phyloP scores from a whole-genome alignment of 2,329 filamentous ascomycete species.

The Phialocephala sp. region DNA sequence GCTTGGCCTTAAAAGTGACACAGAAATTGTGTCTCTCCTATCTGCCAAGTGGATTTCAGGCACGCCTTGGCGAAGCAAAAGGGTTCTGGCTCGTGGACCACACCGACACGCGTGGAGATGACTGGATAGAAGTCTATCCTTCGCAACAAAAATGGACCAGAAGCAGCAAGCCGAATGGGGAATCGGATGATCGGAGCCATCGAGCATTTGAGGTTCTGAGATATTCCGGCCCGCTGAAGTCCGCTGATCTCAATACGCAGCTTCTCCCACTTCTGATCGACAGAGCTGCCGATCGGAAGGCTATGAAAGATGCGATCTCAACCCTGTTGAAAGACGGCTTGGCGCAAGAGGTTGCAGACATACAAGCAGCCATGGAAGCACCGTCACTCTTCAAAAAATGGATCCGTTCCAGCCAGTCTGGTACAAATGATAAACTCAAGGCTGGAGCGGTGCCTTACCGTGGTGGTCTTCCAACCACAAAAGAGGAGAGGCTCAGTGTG shows the following conservation, averaged over 20 bases:
- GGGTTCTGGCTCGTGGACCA: slow-evolving; percentile 74
- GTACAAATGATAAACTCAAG: slow-evolving; percentile 45
- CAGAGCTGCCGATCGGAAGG: slow-evolving; percentile 52
- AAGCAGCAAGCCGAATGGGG: slow-evolving; percentile 49
- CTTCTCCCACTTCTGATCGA: slow-evolving; percentile 72
- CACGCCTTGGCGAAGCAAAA: slow-evolving; percentile 73
- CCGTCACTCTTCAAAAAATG: slow-evolving; percentile 59
- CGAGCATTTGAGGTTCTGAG: slow-evolving; percentile 70
- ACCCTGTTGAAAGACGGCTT: slow-evolving; percentile 57
- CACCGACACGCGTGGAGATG: slow-evolving; percentile 50
- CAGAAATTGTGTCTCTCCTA: slow-evolving; percentile 55
- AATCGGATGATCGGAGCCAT: slow-evolving; percentile 49
- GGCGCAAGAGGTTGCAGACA: slow-evolving; percentile 55
- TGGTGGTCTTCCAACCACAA: slow-evolving; percentile 32
- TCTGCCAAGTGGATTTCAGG: slow-evolving; percentile 71
- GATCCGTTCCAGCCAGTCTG: slow-evolving; percentile 53
- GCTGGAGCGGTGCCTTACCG: slow-evolving; percentile 32
- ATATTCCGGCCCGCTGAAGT: slow-evolving; percentile 51
- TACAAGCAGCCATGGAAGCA: slow-evolving; percentile 57
- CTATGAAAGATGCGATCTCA: slow-evolving; percentile 56
- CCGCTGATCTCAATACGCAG: slow-evolving; percentile 67
- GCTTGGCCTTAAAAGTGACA: slow-evolving; percentile 60
- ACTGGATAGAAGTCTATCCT: slow-evolving; percentile 69
- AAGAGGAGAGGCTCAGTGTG: slow-evolving; percentile 57
- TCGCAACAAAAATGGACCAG: slow-evolving; percentile 73